These are phyloP conservation scores for Emericellopsis cladophorae DNA, from an alignment of 2,329 filamentous ascomycete species.

Conservation along the genomic window DNA sequence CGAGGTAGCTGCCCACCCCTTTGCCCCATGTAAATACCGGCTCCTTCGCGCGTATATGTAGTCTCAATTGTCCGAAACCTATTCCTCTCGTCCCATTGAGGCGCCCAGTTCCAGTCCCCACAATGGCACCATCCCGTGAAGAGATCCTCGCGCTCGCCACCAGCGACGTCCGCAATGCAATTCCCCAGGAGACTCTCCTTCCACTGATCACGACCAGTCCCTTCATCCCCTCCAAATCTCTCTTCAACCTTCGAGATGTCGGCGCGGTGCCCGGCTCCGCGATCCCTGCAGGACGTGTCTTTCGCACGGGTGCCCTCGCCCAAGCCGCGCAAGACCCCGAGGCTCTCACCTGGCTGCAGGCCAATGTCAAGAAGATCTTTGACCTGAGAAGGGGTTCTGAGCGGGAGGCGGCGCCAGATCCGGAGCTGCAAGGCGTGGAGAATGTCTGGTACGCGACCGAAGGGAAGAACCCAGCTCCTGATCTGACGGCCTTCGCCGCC, in stretches of 20 bases:
- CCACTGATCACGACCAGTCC: constrained; percentile 26
- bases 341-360: constrained; percentile 20
- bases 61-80: too few species aligned
- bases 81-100: too few species aligned
- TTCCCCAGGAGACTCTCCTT: constrained; percentile 21
- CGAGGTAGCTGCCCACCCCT: too few species aligned
- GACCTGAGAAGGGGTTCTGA: constrained; percentile 36
- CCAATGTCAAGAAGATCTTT: constrained; percentile 30
- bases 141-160: constrained; percentile 23
- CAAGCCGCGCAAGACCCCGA: constrained; percentile 14
- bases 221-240: constrained; percentile 30
- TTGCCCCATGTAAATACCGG: too few species aligned
- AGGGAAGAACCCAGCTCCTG: constrained; percentile 19
- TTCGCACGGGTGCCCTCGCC: constrained; percentile 32
- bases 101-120: neutral
- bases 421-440: constrained; percentile 27
- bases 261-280: constrained; percentile 28
- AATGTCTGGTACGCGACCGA: constrained; percentile 27
- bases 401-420: constrained; percentile 27
- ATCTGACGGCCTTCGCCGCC: constrained; percentile 27
- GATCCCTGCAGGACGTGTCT: constrained; percentile 27
- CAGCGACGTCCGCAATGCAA: constrained; percentile 24
- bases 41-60: too few species aligned
- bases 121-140: constrained; percentile 10
- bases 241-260: constrained; percentile 39